phyloP scores from a whole-genome alignment of 495 filamentous ascomycete species.

The Rhypophila decipiens region DNA sequence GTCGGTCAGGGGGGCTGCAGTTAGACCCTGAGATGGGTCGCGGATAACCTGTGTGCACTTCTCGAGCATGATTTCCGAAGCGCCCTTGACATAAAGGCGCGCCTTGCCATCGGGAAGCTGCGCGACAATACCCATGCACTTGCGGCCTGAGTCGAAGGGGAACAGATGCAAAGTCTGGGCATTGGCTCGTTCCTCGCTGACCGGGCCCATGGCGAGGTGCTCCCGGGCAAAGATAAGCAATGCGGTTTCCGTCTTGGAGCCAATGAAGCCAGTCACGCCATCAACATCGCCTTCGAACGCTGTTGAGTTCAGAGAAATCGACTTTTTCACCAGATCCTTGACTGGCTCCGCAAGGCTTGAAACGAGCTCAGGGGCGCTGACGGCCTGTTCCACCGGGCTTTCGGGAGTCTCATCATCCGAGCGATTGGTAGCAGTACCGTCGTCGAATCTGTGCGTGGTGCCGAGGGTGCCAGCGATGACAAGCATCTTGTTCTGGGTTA shows the following conservation, averaged over 20 bases:
- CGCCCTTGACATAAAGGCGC: slow-evolving; percentile 77
- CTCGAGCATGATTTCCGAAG: slow-evolving; percentile 76
- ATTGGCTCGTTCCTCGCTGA: slow-evolving; percentile 64
- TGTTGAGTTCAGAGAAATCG: slow-evolving; percentile 80
- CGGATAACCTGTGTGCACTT: slow-evolving; percentile 66
- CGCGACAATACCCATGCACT: slow-evolving; percentile 83
- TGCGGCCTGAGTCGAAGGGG: slow-evolving; percentile 80
- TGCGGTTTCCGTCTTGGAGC: slow-evolving; percentile 88
- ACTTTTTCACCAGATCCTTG: slow-evolving; percentile 62
- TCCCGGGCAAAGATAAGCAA: slow-evolving; percentile 70
- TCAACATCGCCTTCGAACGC: slow-evolving; percentile 80
- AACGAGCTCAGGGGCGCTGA: slow-evolving; percentile 22
- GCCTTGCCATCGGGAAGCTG: slow-evolving; percentile 57
- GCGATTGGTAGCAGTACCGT: neutral
- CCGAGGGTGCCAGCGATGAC: slow-evolving; percentile 75
- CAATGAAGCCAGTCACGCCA: slow-evolving; percentile 66
- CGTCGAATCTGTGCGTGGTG: slow-evolving; percentile 58
- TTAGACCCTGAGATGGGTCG: slow-evolving; percentile 59
- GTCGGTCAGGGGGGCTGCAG: slow-evolving; percentile 47
- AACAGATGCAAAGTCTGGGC: slow-evolving; percentile 65
- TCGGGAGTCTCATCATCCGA: slow-evolving; percentile 3
- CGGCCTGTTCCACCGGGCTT: slow-evolving; percentile 15
- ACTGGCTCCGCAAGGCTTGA: slow-evolving; percentile 47
- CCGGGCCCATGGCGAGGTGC: slow-evolving; percentile 65
- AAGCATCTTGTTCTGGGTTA: slow-evolving; percentile 92